Percentiles rank a stretch among this genome's conserved stretches.
These are phyloP conservation scores for Russula dissimulans DNA, from an alignment of 768 basidiomycete genomes.

Conservation along the genomic window DNA sequence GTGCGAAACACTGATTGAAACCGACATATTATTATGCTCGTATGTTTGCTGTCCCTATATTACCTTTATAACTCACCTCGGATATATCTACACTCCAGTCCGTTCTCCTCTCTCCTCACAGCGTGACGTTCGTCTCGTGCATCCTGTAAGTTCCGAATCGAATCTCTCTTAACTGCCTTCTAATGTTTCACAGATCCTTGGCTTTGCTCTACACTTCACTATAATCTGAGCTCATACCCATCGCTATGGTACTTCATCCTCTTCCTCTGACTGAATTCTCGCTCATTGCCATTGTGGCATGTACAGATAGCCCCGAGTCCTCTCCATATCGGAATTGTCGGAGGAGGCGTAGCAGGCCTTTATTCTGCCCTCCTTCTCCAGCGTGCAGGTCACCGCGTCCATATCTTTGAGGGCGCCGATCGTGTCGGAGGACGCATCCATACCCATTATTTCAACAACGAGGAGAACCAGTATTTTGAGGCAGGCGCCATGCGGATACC, in stretches of 20 bases:
- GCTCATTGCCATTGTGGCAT: background rate
- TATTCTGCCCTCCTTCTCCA: slow-evolving; percentile 15
- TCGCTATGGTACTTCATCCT: background rate
- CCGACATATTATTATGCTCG: background rate
- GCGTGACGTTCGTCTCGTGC: background rate
- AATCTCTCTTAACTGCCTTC: background rate
- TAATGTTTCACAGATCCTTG: background rate
- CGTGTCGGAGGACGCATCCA: slow-evolving; percentile 18
- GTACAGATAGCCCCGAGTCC: background rate
- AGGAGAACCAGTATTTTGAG: slow-evolving; percentile 18
- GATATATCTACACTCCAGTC: background rate
- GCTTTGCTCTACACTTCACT: background rate
- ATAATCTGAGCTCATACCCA: background rate
- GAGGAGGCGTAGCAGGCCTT: slow-evolving; percentile 17
- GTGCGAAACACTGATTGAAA: background rate
- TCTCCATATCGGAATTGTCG: slow-evolving; percentile 14
- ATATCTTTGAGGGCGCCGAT: slow-evolving; percentile 14
- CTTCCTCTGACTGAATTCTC: background rate
- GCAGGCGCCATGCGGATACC: slow-evolving; percentile 22
- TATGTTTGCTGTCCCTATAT: background rate
- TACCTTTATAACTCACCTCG: background rate
- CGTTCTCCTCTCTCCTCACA: background rate
- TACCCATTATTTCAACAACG: slow-evolving; percentile 18
- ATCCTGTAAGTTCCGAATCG: background rate
- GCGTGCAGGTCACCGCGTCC: slow-evolving; percentile 11